Percentiles rank a stretch among this genome's conserved stretches.
Conservation (phyloP, 2,329 filamentous ascomycete genomes). For the Penicillium sp. region DNA sequence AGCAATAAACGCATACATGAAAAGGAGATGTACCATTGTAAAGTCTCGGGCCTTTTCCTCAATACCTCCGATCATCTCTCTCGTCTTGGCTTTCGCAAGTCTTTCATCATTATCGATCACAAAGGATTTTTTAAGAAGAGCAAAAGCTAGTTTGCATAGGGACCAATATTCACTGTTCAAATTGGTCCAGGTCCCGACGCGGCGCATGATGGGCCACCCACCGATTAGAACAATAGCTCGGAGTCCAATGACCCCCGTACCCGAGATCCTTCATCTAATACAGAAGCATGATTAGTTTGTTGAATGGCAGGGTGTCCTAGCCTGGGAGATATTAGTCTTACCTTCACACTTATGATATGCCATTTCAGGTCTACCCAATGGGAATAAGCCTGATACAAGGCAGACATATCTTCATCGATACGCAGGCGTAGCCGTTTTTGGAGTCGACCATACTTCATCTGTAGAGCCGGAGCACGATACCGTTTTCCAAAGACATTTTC, state of each 20-base stretch:
- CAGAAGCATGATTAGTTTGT: too few species aligned
- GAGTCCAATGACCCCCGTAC: background rate
- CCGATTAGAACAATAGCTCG: background rate
- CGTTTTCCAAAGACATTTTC: background rate
- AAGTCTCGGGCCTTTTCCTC: too few species aligned
- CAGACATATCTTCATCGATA: background rate
- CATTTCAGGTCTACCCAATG: background rate
- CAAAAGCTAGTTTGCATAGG: too few species aligned
- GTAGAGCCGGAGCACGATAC: background rate
- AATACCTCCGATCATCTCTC: too few species aligned
- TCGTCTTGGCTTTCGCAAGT: too few species aligned
- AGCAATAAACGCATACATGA: too few species aligned
- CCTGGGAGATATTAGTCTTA: too few species aligned
- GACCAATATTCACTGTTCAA: too few species aligned
- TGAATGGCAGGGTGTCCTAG: too few species aligned
- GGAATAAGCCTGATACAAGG: background rate
- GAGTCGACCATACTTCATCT: background rate
- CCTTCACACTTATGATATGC: background rate
- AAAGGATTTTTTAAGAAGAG: too few species aligned
- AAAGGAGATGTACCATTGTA: too few species aligned
- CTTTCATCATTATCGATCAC: too few species aligned
- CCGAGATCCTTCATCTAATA: background rate
- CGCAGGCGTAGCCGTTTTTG: background rate
- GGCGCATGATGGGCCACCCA: background rate
- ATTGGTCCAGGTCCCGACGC: background rate